Evolutionary conservation across 2,329 filamentous ascomycete genomes (phyloP).

Genomic region (Penicillium verrucosum): DNA sequence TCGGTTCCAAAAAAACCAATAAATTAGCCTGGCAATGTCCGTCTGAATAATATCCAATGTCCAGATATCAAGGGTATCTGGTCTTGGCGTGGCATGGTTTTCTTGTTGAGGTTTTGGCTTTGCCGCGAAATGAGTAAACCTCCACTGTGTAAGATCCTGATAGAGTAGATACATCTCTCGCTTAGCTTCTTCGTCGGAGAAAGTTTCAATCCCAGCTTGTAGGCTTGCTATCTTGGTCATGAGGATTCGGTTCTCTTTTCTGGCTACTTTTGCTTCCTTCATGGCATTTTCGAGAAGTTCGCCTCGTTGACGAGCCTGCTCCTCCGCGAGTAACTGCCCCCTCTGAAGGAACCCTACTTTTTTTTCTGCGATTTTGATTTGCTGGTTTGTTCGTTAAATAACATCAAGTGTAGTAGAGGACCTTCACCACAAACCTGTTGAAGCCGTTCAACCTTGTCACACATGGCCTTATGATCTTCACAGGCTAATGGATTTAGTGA

Average conservation of each 20-base stretch:
- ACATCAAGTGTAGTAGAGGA: no score
- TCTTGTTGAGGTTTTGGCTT: neutral
- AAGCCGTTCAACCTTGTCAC: neutral
- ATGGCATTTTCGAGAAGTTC: slow-evolving; percentile 1
- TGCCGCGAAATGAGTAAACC: slow-evolving; percentile 8
- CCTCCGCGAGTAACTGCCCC: neutral
- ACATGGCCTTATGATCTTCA: neutral
- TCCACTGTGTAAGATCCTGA: slow-evolving; percentile 14
- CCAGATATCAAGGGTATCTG: neutral
- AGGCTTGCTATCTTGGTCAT: slow-evolving; percentile 1
- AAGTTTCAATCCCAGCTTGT: neutral
- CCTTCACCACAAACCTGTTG: neutral
- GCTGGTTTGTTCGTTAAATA: neutral
- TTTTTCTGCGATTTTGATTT: neutral
- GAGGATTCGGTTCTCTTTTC: slow-evolving; percentile 2
- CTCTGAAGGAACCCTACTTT: neutral
- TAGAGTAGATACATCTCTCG: slow-evolving; percentile 11
- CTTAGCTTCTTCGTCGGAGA: slow-evolving; percentile 14
- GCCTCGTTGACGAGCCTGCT: slow-evolving; percentile 4
- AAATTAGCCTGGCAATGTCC: neutral
- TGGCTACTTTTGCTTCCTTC: neutral
- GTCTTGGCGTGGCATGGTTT: neutral
- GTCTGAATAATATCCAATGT: neutral
- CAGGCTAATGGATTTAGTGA: neutral
- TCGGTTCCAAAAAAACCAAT: neutral